phyloP scores from a whole-genome alignment of 2,329 filamentous ascomycete genomes.

The Ceratocystis variospora region DNA sequence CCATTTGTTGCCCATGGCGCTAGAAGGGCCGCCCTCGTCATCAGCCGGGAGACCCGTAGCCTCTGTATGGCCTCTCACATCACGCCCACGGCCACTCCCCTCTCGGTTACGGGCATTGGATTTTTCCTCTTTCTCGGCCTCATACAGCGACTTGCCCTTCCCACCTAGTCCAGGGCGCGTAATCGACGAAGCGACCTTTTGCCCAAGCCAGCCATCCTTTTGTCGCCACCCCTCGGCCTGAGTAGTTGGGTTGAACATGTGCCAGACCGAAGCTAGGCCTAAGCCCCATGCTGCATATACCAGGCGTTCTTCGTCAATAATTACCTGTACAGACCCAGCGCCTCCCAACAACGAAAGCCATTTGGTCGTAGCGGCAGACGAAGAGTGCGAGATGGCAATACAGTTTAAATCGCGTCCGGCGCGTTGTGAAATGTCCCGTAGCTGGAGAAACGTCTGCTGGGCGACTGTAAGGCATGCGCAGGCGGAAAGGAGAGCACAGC shows the following conservation, averaged over 20 bases:
- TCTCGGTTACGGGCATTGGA: not conserved
- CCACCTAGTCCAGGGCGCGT: slow-evolving; percentile 7
- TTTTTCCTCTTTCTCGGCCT: slow-evolving; percentile 10
- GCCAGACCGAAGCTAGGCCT: slow-evolving; percentile 37
- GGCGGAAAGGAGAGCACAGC: not conserved
- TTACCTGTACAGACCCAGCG: slow-evolving; percentile 40
- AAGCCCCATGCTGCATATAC: slow-evolving; percentile 48
- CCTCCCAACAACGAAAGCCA: slow-evolving; percentile 46
- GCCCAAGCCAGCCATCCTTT: slow-evolving; percentile 38
- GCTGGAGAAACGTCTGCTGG: slow-evolving; percentile 42
- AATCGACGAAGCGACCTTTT: slow-evolving; percentile 36
- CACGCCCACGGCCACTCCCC: not conserved
- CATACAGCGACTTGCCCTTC: slow-evolving; percentile 8
- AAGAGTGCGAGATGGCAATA: slow-evolving; percentile 47
- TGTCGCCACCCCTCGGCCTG: slow-evolving; percentile 41
- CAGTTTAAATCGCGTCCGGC: slow-evolving; percentile 36
- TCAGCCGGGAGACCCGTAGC: slow-evolving; percentile 22
- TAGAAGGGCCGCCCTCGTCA: slow-evolving; percentile 28
- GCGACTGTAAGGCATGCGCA: slow-evolving; percentile 31
- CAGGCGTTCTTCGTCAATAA: slow-evolving; percentile 43
- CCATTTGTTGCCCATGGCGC: slow-evolving; percentile 42
- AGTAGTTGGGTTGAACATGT: slow-evolving; percentile 40
- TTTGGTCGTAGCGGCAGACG: slow-evolving; percentile 39
- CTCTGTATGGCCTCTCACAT: not conserved
- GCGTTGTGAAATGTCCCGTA: slow-evolving; percentile 41